A percentile compares a stretch with the other conserved stretches of the same genome.
Conservation (phyloP, 2,329 filamentous ascomycete genomes). For the Aspergillus latus region DNA sequence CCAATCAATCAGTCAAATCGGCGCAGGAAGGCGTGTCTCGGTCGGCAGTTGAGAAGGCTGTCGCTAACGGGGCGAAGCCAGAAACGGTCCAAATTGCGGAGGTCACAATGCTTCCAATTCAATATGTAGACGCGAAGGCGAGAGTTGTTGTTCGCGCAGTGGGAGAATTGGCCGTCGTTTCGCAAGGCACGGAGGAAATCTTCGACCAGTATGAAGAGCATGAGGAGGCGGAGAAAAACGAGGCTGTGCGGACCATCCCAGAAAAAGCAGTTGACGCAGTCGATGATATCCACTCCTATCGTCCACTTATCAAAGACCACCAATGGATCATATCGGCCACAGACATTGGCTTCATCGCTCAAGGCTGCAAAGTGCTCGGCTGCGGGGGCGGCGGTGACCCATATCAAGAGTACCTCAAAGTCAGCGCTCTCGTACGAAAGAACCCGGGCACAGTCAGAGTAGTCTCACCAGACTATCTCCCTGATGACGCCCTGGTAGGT, state of each 20-base stretch:
- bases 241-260: too few species aligned
- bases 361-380: constrained; percentile 40
- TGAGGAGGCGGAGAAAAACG: neutral
- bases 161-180: constrained; percentile 22
- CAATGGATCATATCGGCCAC: constrained; percentile 42
- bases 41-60: constrained; percentile 6
- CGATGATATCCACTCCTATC: constrained; percentile 22
- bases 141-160: constrained; percentile 33
- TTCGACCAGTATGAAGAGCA: constrained; percentile 4
- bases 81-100: constrained; percentile 39
- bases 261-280: constrained; percentile 6
- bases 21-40: constrained; percentile 5
- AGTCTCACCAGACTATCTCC: constrained; percentile 35
- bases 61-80: constrained; percentile 1
- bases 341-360: constrained; percentile 41
- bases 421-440: neutral
- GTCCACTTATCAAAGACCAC: constrained; percentile 19
- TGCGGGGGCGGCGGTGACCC: constrained; percentile 40
- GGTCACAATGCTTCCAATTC: constrained; percentile 39
- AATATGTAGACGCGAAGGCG: constrained; percentile 36
- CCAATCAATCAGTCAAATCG: constrained; percentile 22
- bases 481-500: constrained; percentile 51
- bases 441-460: neutral
- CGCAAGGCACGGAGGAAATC: constrained; percentile 23
- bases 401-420: constrained; percentile 14